Conservation (phyloP, 2,329 filamentous ascomycete species). For the Colletotrichum tofieldiae region DNA sequence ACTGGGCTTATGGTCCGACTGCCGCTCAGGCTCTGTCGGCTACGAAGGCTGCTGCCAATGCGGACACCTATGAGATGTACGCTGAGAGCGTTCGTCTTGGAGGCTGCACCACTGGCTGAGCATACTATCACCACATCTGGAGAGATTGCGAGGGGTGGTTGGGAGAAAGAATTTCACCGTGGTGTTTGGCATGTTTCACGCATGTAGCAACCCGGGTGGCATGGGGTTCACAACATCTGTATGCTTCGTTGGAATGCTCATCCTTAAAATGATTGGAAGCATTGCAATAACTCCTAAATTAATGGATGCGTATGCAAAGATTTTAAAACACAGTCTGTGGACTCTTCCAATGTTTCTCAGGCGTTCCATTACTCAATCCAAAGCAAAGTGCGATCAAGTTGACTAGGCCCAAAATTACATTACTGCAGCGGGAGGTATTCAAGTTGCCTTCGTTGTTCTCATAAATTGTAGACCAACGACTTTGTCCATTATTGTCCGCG, state of each 20-base stretch:
- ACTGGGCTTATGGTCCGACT: conserved; percentile 31
- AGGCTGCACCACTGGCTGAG: conserved; percentile 37
- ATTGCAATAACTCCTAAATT: not conserved
- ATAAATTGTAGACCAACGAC: not conserved
- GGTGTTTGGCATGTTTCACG: not conserved
- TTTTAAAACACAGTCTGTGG: not conserved
- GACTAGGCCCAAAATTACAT: not conserved
- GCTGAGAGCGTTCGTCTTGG: conserved; percentile 39
- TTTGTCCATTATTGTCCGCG: no score
- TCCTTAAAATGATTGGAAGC: not conserved
- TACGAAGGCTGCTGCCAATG: conserved; percentile 33
- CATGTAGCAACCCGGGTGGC: no score
- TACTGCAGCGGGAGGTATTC: not conserved
- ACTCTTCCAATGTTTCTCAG: rapidly evolving
- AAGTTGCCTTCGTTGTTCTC: no score
- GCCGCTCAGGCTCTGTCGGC: conserved; percentile 37
- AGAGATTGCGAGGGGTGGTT: not conserved
- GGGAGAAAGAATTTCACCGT: no score
- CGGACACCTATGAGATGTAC: conserved; percentile 43
- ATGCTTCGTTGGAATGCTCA: not conserved
- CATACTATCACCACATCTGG: not conserved
- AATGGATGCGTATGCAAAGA: not conserved
- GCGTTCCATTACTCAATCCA: not conserved
- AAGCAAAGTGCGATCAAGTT: no score
- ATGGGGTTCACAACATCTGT: not conserved